These are phyloP conservation scores for Naegleria gruberi DNA, from an alignment of 208 protist genomes.

Conservation along the genomic window DNA sequence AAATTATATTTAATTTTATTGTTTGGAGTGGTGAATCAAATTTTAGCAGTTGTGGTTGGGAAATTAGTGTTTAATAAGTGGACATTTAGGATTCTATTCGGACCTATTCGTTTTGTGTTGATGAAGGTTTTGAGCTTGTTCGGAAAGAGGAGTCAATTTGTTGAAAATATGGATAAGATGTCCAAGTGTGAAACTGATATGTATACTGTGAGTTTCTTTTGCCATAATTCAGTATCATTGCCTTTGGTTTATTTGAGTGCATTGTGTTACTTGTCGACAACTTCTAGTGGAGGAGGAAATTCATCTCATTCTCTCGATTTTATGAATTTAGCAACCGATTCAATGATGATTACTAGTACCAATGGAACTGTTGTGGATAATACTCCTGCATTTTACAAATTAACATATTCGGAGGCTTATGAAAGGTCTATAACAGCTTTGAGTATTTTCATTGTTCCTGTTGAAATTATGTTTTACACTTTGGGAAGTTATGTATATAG, in stretches of 20 bases:
- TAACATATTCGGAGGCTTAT: not conserved
- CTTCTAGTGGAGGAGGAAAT: not conserved
- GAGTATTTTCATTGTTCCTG: not conserved
- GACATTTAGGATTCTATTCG: not conserved
- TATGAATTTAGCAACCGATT: too few relatives aligned
- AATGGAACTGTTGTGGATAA: not conserved
- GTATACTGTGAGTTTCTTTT: not conserved
- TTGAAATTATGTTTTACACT: not conserved
- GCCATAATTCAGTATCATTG: not conserved
- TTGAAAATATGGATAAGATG: not conserved
- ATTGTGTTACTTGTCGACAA: not conserved
- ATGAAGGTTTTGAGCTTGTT: not conserved
- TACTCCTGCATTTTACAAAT: not conserved
- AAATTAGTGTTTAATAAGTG: not conserved
- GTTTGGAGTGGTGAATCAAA: not conserved
- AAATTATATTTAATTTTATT: not conserved
- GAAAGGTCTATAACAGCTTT: not conserved
- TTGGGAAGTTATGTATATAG: not conserved
- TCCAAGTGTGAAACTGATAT: not conserved
- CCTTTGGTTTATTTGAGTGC: not conserved
- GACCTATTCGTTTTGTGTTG: not conserved
- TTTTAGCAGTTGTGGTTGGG: not conserved
- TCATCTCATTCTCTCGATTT: not conserved
- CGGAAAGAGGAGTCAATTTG: not conserved
- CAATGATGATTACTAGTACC: too few relatives aligned